phyloP scores from a whole-genome alignment of 768 basidiomycete species.

The Guyanaporus albipodus region DNA sequence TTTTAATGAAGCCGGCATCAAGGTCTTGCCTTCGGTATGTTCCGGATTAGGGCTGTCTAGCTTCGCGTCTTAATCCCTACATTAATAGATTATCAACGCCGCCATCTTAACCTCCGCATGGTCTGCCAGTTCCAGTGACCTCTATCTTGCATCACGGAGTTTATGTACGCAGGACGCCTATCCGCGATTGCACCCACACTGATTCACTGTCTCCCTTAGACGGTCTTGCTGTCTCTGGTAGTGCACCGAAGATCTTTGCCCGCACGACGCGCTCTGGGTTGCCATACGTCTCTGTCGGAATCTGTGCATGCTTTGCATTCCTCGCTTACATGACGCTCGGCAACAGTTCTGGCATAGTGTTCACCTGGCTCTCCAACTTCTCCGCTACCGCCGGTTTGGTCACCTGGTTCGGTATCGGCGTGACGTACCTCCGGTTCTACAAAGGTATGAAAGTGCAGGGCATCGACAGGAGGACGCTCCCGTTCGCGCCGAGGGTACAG shows the following conservation, averaged over 20 bases:
- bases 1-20: constrained; percentile 53
- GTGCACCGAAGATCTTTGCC: constrained; percentile 51
- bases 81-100: constrained; percentile 33
- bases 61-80: neutral
- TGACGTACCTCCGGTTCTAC: constrained; percentile 47
- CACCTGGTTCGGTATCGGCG: constrained; percentile 42
- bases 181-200: neutral
- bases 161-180: constrained; percentile 26
- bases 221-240: constrained; percentile 48
- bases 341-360: constrained; percentile 36
- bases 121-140: constrained; percentile 39
- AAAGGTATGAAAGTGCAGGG: constrained; percentile 48
- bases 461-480: constrained; percentile 43
- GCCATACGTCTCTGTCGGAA: constrained; percentile 40
- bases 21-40: constrained; percentile 46
- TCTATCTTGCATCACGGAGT: constrained; percentile 38
- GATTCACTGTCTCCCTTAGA: constrained; percentile 38
- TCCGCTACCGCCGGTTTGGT: constrained; percentile 39
- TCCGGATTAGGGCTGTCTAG: neutral
- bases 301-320: constrained; percentile 31
- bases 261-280: constrained; percentile 38
- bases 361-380: constrained; percentile 40
- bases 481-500: constrained; percentile 40
- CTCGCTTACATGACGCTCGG: constrained; percentile 42
- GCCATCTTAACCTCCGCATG: constrained; percentile 43